Conservation (phyloP, 768 basidiomycete genomes). For the Nidularia pulvinata region DNA sequence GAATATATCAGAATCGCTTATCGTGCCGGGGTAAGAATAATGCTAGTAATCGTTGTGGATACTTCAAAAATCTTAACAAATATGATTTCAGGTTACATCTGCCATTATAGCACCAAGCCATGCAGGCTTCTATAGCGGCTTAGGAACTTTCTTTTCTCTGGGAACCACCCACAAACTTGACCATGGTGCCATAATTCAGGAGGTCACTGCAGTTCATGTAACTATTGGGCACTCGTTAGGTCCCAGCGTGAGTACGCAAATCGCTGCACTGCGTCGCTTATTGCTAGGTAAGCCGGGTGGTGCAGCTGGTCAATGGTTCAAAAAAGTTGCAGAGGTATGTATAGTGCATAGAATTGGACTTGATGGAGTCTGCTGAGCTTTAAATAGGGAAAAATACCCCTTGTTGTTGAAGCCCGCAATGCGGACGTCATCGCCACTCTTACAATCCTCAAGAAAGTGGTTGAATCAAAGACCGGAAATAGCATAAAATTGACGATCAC, state of each 20-base stretch:
- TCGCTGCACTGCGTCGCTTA: slow-evolving; percentile 69
- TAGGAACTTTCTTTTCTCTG: slow-evolving; percentile 67
- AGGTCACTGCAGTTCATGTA: slow-evolving; percentile 67
- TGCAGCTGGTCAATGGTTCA: slow-evolving; percentile 41
- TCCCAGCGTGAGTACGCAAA: slow-evolving; percentile 78
- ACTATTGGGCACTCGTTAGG: slow-evolving; percentile 12
- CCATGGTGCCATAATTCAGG: slow-evolving; percentile 61
- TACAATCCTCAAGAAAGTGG: slow-evolving; percentile 64
- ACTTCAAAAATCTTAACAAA: neutral
- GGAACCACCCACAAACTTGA: slow-evolving; percentile 61
- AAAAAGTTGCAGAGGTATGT: slow-evolving; percentile 38
- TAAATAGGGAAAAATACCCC: slow-evolving; percentile 63
- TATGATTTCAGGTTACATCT: slow-evolving; percentile 40
- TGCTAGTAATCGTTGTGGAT: neutral
- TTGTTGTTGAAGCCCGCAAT: slow-evolving; percentile 74
- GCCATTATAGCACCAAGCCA: slow-evolving; percentile 64
- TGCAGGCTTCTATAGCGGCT: slow-evolving; percentile 52
- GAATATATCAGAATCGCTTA: slow-evolving; percentile 1
- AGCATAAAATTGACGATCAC: slow-evolving; percentile 59
- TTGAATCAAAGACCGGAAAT: slow-evolving; percentile 43
- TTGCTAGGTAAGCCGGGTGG: slow-evolving; percentile 44
- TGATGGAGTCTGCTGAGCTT: too few species aligned
- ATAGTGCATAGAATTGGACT: too few species aligned
- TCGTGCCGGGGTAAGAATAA: neutral
- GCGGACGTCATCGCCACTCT: slow-evolving; percentile 85